These are phyloP conservation scores for Apophysomyces elegans DNA, from an alignment of 371 early-diverging fungal species.

Conservation along the genomic window DNA sequence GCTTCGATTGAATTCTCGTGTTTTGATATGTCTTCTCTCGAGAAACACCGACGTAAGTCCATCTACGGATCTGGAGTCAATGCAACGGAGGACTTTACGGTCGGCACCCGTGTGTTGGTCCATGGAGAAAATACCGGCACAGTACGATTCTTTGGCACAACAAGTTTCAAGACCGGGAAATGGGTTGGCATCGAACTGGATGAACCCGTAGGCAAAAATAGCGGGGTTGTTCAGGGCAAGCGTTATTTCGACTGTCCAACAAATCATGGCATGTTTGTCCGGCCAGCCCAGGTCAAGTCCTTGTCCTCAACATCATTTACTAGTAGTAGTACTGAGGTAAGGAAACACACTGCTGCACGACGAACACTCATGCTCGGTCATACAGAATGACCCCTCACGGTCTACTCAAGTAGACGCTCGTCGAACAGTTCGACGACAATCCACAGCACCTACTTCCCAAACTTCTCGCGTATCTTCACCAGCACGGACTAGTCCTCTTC, in stretches of 20 bases:
- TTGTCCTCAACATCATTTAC: conserved; percentile 17
- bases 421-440: neutral
- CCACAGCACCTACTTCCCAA: neutral
- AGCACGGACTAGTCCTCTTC: conserved; percentile 1
- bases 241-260: conserved; percentile 83
- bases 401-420: neutral
- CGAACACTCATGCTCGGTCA: conserved; percentile 1
- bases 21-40: neutral
- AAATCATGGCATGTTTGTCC: conserved; percentile 83
- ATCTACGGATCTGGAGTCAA: conserved; percentile 19
- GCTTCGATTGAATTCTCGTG: conserved; percentile 7
- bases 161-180: conserved; percentile 73
- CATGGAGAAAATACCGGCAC: conserved; percentile 64
- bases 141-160: conserved; percentile 72
- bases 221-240: conserved; percentile 76
- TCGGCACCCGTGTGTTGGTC: conserved; percentile 62
- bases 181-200: conserved; percentile 86
- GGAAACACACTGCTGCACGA: neutral
- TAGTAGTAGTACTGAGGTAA: conserved; percentile 9
- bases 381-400: neutral
- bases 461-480: conserved; percentile 1
- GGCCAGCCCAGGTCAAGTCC: conserved; percentile 67
- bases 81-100: conserved; percentile 42
- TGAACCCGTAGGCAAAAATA: conserved; percentile 76
- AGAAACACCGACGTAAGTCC: conserved; percentile 27